Conservation (phyloP, 2,329 filamentous ascomycete genomes). For the Colletotrichum orchidophilum region DNA sequence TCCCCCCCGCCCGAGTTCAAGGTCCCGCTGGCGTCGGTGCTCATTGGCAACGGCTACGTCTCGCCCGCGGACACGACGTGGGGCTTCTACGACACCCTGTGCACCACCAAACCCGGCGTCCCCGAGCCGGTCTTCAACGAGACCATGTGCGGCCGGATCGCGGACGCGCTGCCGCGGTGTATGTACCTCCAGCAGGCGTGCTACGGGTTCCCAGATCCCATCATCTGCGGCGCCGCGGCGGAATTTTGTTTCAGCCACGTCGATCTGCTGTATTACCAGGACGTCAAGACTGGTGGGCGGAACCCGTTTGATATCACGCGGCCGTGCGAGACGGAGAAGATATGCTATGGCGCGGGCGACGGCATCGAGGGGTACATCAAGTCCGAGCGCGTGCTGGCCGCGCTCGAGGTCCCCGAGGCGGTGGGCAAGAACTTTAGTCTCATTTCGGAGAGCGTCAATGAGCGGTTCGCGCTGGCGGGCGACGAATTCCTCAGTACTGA, state of each 20-base stretch:
- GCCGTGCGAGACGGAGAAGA: slow-evolving; percentile 46
- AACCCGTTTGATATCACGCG: slow-evolving; percentile 55
- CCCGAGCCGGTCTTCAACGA: slow-evolving; percentile 33
- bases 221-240: slow-evolving; percentile 49
- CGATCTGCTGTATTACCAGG: slow-evolving; percentile 50
- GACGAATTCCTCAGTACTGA: slow-evolving; percentile 29
- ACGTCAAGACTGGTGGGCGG: slow-evolving; percentile 48
- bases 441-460: slow-evolving; percentile 17
- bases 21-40: slow-evolving; percentile 52
- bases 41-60: slow-evolving; percentile 57
- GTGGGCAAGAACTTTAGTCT: slow-evolving; percentile 19
- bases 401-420: slow-evolving; percentile 35
- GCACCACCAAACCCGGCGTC: slow-evolving; percentile 36
- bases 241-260: slow-evolving; percentile 49
- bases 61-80: slow-evolving; percentile 32
- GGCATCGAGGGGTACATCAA: slow-evolving; percentile 40
- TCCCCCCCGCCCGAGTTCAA: slow-evolving; percentile 49
- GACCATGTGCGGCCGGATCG: slow-evolving; percentile 38
- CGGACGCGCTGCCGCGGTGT: slow-evolving; percentile 54
- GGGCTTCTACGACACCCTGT: slow-evolving; percentile 36
- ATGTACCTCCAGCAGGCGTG: slow-evolving; percentile 51
- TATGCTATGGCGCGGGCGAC: slow-evolving; percentile 47
- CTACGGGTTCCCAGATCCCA: slow-evolving; percentile 48
- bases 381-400: slow-evolving; percentile 31
- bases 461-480: slow-evolving; percentile 33